Evolutionary conservation across 345 rosid species (phyloP).

Genomic region (Camelina sativa): DNA sequence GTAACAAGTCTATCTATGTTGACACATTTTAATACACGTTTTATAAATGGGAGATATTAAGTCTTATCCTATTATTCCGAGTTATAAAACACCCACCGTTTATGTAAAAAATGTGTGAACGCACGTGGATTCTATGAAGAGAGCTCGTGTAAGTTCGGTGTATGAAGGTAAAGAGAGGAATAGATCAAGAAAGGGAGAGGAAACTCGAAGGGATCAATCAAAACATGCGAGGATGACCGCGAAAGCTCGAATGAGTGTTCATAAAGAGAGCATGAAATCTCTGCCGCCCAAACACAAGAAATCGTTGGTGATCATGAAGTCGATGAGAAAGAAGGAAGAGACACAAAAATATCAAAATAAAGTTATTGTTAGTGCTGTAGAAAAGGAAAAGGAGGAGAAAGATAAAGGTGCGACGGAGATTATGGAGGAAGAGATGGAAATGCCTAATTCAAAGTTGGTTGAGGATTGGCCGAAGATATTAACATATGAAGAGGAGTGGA

Average conservation of each 20-base stretch:
- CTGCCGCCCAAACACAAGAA: slow-evolving; percentile 8
- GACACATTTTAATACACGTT: not conserved
- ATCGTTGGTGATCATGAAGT: not conserved
- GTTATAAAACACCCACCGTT: slow-evolving; percentile 17
- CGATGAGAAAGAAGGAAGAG: not conserved
- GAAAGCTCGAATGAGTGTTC: slow-evolving; percentile 26
- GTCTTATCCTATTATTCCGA: not conserved
- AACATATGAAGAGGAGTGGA: slow-evolving; percentile 40
- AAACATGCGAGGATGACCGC: slow-evolving; percentile 26
- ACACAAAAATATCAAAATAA: not conserved
- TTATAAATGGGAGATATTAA: not conserved
- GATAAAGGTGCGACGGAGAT: not conserved
- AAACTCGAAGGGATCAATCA: slow-evolving; percentile 27
- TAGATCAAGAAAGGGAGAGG: slow-evolving; percentile 15
- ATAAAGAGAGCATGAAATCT: slow-evolving; percentile 7
- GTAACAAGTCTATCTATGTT: not conserved
- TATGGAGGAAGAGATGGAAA: not conserved
- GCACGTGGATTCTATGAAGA: slow-evolving; percentile 27
- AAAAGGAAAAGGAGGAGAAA: not conserved
- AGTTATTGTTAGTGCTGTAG: not conserved
- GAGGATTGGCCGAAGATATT: slow-evolving; percentile 17
- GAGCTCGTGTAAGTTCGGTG: slow-evolving; percentile 32
- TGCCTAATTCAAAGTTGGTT: not conserved
- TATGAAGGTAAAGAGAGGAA: slow-evolving; percentile 24
- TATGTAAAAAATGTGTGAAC: not conserved